Conservation (phyloP, 805 yeast species). For the Blastobotrys attinorum region DNA sequence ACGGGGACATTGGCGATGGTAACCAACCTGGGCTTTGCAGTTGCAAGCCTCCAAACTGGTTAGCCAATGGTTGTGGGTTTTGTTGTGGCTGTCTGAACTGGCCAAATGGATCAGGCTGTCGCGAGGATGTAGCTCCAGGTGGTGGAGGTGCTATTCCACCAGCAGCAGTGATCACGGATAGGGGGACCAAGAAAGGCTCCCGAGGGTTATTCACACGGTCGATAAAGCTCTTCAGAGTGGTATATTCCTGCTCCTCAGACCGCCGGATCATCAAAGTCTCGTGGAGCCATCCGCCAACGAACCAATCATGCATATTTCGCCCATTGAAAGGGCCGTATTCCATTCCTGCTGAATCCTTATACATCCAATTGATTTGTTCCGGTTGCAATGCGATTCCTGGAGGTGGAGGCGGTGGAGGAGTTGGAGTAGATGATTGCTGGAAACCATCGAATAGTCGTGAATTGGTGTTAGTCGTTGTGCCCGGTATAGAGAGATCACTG, state of each 20-base stretch:
- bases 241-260: slow-evolving; percentile 43
- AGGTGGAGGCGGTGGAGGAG: slow-evolving; percentile 11
- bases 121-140: too few species aligned
- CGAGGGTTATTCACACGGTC: slow-evolving; percentile 38
- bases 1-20: background rate
- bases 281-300: slow-evolving; percentile 48
- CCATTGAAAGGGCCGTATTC: slow-evolving; percentile 82
- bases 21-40: background rate
- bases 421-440: background rate
- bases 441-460: background rate
- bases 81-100: background rate
- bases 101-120: background rate
- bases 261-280: slow-evolving; percentile 51
- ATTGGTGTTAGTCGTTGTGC: background rate
- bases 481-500: slow-evolving; percentile 1
- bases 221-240: slow-evolving; percentile 47
- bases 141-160: background rate
- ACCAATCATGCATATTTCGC: slow-evolving; percentile 72
- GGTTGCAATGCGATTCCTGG: slow-evolving; percentile 26
- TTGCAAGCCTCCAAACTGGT: background rate
- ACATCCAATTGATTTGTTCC: slow-evolving; percentile 53
- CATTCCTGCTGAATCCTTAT: slow-evolving; percentile 59
- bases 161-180: too few species aligned
- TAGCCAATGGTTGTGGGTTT: background rate
- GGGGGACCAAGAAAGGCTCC: slow-evolving; percentile 57